phyloP scores from a whole-genome alignment of 257 asterid genomes.

The Ilex asprella region DNA sequence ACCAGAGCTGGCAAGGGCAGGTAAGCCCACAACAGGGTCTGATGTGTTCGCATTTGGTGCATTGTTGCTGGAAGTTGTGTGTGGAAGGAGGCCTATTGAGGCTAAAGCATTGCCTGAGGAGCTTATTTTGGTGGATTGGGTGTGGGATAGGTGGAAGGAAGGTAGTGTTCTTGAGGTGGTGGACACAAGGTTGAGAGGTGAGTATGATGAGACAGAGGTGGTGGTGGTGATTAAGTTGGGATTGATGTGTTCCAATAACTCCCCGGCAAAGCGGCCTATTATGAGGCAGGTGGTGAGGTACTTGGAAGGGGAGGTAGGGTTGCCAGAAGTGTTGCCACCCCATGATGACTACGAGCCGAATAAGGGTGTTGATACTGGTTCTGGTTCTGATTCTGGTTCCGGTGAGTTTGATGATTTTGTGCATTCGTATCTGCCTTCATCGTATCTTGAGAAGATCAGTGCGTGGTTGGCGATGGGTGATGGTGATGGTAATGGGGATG shows the following conservation, averaged over 20 bases:
- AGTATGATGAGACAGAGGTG: background rate
- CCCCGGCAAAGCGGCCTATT: background rate
- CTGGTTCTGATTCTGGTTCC: no score
- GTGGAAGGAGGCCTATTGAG: slow-evolving; percentile 1
- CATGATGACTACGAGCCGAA: no score
- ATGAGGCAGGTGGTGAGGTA: background rate
- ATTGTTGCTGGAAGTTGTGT: background rate
- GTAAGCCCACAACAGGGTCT: background rate
- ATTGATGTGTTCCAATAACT: background rate
- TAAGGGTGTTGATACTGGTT: no score
- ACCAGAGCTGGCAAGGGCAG: background rate
- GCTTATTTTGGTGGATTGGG: background rate
- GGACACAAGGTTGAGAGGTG: background rate
- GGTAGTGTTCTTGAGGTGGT: background rate
- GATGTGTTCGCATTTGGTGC: background rate
- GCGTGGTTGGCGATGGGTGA: no score
- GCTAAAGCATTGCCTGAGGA: background rate
- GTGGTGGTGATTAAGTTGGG: background rate
- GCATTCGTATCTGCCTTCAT: no score
- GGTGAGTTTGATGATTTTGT: no score
- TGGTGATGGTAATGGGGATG: no score
- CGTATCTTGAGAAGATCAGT: no score
- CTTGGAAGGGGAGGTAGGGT: background rate
- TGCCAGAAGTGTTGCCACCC: background rate
- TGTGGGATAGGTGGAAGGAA: no score